Base-by-base conservation (phyloP, 2,329 filamentous ascomycete species). In the Pyricularia grisea region DNA sequence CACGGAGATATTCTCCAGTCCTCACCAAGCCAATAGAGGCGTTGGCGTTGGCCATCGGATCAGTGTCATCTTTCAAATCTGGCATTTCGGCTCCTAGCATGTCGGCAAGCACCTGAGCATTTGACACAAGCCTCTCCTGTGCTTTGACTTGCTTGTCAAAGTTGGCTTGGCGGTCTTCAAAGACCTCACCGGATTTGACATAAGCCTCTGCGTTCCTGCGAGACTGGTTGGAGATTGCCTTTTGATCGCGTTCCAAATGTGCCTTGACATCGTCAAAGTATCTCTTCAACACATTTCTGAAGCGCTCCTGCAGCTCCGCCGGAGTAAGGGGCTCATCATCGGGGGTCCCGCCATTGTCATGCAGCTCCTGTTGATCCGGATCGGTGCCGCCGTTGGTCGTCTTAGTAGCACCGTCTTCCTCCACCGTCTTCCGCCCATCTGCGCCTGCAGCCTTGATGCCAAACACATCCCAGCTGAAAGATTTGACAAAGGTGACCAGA, bases 191-290 rank as follows among this genome's bases (percentile, higher is more conserved):
- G 55, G 95, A 98, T 76, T 97, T 97, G 74, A 99, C 94, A 75
- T 99, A 99, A 6, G 94, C 95, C 79, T 99, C 95, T 0, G 95
- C 94, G 79, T 99, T 99, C 73, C 94, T 93, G 72, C 93, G 92
- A 68, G 92, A 93, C 80, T 99, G 95, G 30, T 87, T 88, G 68
- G 89, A 87, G 60, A 99, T 90, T 60, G 91, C 90, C 78, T 97
- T 95, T 77, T 99, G 95, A 74, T 98, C 93, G n/a, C 92, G 90
- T 33, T 94, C 78, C 33, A 99, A 85, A 75, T 98, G 95, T 20
- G 86, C 83, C 76, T 97, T 97, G 73, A 98, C 92, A 76, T 97
- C 94, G 69, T 97, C 92, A 73, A 98, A 92, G 75, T 99, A 99
- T 36, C 92, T 90, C 70, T 85, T 90, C 31, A 99, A 81, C 33